A percentile compares a stretch with the other conserved stretches of the same genome.
Conservation (phyloP, 164 flowering plant species). For the Nymphaea colorata region DNA sequence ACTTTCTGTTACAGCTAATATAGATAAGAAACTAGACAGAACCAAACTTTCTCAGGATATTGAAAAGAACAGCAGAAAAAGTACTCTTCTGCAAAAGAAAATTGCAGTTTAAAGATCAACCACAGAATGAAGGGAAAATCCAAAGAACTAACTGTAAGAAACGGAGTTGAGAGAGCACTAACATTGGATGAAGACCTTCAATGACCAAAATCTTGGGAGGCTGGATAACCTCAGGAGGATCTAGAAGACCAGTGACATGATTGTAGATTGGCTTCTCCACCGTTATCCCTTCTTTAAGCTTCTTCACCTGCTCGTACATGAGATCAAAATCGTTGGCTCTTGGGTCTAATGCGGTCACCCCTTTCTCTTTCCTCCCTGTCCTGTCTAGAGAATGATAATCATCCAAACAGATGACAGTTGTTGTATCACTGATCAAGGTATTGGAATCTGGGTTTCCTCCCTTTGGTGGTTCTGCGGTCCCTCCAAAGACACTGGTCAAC, state of each 20-base stretch:
- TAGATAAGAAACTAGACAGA: too few species aligned
- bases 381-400: conserved; percentile 93
- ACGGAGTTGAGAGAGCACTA: conserved; percentile 17
- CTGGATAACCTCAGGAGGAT: conserved; percentile 84
- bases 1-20: too few species aligned
- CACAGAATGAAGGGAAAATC: neutral
- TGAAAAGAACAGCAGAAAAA: too few species aligned
- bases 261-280: conserved; percentile 89
- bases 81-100: neutral
- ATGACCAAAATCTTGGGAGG: conserved; percentile 94
- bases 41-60: too few species aligned
- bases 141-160: neutral
- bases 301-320: conserved; percentile 96
- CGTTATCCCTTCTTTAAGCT: conserved; percentile 63
- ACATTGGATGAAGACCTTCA: conserved; percentile 97
- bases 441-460: conserved; percentile 98
- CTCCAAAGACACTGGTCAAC: conserved; percentile 91
- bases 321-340: conserved; percentile 90
- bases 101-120: neutral
- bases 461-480: conserved; percentile 90
- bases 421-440: conserved; percentile 86
- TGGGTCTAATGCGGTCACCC: conserved; percentile 96
- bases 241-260: conserved; percentile 82
- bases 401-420: conserved; percentile 94
- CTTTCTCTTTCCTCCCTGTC: conserved; percentile 80